Percentiles rank a stretch among this genome's conserved stretches.
Evolutionary conservation across 495 filamentous ascomycete species (phyloP).

Genomic region (Thermochaetoides thermophila): DNA sequence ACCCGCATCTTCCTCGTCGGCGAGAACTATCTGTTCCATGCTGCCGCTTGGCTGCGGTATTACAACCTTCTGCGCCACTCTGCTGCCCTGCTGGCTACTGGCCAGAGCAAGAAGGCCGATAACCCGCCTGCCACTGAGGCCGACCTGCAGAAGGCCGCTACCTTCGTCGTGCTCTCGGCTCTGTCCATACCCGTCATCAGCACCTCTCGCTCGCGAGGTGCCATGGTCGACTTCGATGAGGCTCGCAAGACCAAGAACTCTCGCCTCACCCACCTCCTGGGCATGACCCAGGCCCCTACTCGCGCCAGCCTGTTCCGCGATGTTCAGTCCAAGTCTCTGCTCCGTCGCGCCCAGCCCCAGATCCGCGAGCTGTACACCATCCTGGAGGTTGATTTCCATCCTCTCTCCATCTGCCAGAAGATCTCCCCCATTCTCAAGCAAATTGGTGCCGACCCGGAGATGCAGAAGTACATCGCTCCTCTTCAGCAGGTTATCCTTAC

Average conservation of each 20-base stretch:
- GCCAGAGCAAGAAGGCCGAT: conserved; percentile 80
- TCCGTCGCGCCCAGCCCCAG: conserved; percentile 81
- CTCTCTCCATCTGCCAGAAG: conserved; percentile 96
- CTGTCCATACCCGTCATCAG: conserved; percentile 97
- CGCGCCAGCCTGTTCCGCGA: conserved; percentile 89
- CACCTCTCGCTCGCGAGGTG: conserved; percentile 88
- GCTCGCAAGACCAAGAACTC: conserved; percentile 98
- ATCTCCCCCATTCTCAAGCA: conserved; percentile 89
- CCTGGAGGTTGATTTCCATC: conserved; percentile 97
- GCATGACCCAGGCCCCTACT: conserved; percentile 78
- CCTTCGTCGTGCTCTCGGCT: conserved; percentile 90
- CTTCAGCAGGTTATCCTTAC: conserved; percentile 98
- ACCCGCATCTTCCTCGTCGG: conserved; percentile 96
- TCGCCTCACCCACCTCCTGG: conserved; percentile 85
- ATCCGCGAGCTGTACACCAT: conserved; percentile 96
- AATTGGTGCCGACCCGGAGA: conserved; percentile 87
- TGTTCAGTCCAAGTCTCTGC: conserved; percentile 81
- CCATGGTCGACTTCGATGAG: conserved; percentile 91
- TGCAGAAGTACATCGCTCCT: conserved; percentile 89
- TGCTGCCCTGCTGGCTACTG: conserved; percentile 66
- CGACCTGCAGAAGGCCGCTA: conserved; percentile 72
- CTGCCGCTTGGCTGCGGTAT: conserved; percentile 90
- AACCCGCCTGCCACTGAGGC: conserved; percentile 79
- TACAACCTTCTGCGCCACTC: conserved; percentile 92
- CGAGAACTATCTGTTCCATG: conserved; percentile 98